Conservation (phyloP, 768 basidiomycete species). For the Ephemerocybe angulata region DNA sequence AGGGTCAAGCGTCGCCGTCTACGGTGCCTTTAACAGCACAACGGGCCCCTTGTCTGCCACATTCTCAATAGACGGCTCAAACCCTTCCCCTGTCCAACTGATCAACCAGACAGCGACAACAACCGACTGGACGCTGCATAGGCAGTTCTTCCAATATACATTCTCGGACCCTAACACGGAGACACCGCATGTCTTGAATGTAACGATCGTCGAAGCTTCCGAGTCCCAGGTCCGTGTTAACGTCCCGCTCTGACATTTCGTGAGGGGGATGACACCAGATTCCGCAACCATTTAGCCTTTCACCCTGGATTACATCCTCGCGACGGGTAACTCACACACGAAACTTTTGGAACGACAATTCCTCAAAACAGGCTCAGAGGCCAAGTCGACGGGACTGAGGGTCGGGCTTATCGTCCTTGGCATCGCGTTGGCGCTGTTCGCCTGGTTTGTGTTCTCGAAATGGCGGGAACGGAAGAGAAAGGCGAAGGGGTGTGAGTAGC, state of each 20-base stretch:
- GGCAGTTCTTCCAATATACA: slow-evolving; percentile 3
- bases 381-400: slow-evolving; percentile 1
- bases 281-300: too few species aligned
- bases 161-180: neutral
- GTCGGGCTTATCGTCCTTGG: slow-evolving; percentile 8
- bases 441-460: neutral
- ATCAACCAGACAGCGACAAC: neutral
- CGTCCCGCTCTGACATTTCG: neutral
- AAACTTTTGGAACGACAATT: neutral
- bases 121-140: slow-evolving; percentile 2
- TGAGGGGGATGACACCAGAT: too few species aligned
- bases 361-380: slow-evolving; percentile 1
- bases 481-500: slow-evolving; percentile 9
- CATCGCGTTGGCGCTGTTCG: neutral
- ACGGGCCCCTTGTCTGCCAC: neutral
- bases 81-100: neutral
- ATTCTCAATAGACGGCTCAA: slow-evolving; percentile 3
- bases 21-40: neutral
- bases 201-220: slow-evolving; percentile 6
- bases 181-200: neutral
- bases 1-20: slow-evolving; percentile 6
- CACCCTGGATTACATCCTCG: slow-evolving; percentile 5
- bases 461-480: slow-evolving; percentile 4
- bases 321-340: slow-evolving; percentile 4
- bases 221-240: slow-evolving; percentile 2